These are phyloP conservation scores for Metschnikowia gelsemii DNA, from an alignment of 805 yeast species.

Conservation along the genomic window DNA sequence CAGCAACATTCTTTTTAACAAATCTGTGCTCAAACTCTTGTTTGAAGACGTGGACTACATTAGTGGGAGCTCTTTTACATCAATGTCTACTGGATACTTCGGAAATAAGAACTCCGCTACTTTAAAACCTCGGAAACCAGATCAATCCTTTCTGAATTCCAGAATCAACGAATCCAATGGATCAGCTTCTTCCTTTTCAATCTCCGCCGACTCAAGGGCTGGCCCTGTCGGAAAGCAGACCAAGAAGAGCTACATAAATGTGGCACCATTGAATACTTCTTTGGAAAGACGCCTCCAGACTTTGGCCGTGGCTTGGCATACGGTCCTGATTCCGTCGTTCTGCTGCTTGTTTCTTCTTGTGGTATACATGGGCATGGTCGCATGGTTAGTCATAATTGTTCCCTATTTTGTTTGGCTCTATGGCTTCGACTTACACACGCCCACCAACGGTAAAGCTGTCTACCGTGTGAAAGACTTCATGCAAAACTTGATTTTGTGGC, in stretches of 20 bases:
- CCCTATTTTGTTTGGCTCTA: slow-evolving; percentile 60
- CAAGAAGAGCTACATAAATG: slow-evolving; percentile 24
- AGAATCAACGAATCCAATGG: background rate
- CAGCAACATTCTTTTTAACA: too few relatives aligned
- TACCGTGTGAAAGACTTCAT: slow-evolving; percentile 56
- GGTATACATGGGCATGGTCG: slow-evolving; percentile 49
- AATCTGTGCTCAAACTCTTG: too few relatives aligned
- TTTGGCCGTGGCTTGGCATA: slow-evolving; percentile 68
- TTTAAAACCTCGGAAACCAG: background rate
- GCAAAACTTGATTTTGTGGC: slow-evolving; percentile 62
- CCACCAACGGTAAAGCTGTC: slow-evolving; percentile 69
- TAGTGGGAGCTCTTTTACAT: too few relatives aligned
- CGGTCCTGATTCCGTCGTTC: slow-evolving; percentile 63
- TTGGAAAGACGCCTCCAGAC: slow-evolving; percentile 61
- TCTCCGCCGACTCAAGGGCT: slow-evolving; percentile 1
- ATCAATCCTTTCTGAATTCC: background rate
- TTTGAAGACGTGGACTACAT: too few relatives aligned
- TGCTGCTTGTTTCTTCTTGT: slow-evolving; percentile 52
- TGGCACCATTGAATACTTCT: slow-evolving; percentile 61
- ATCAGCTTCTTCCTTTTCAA: background rate
- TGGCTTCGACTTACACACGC: slow-evolving; percentile 62
- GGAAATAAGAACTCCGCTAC: background rate
- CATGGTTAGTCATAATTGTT: slow-evolving; percentile 65
- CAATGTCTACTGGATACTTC: background rate
- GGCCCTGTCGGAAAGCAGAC: slow-evolving; percentile 2